Percentiles rank a stretch among this genome's conserved stretches.
Evolutionary conservation across 768 basidiomycete species (phyloP).

Genomic region (Rhodotorula paludigena): DNA sequence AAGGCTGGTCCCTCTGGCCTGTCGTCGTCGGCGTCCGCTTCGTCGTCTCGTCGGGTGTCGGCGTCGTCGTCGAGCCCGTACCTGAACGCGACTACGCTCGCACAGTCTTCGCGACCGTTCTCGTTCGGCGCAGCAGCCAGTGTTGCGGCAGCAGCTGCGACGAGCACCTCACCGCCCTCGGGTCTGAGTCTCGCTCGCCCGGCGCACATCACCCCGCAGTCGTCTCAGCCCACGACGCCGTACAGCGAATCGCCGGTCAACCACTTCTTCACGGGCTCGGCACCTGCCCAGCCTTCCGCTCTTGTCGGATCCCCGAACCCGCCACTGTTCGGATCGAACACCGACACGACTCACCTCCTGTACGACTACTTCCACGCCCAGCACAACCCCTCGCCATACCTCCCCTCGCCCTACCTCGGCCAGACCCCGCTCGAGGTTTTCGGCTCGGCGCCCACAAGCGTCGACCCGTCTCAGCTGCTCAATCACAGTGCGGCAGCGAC

Average conservation of each 20-base stretch:
- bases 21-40: neutral
- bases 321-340: constrained; percentile 10
- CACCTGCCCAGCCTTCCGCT: constrained; percentile 11
- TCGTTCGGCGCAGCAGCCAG: constrained; percentile 21
- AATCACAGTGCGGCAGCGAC: neutral
- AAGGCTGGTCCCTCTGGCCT: neutral
- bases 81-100: constrained; percentile 29
- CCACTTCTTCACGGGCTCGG: constrained; percentile 16
- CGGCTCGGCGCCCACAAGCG: constrained; percentile 27
- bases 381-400: constrained; percentile 10
- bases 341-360: constrained; percentile 22
- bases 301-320: constrained; percentile 25
- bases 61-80: constrained; percentile 24
- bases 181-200: constrained; percentile 35
- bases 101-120: constrained; percentile 10
- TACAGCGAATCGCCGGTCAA: neutral
- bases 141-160: neutral
- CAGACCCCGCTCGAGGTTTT: constrained; percentile 5
- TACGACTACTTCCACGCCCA: constrained; percentile 38
- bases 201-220: neutral
- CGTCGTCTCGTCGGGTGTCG: constrained; percentile 18
- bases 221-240: constrained; percentile 4
- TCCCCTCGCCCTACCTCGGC: constrained; percentile 15
- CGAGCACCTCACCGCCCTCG: constrained; percentile 16
- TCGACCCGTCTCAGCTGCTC: constrained; percentile 33